Base-by-base conservation (phyloP, 805 yeast genomes). In the Candida cerambycidarum region DNA sequence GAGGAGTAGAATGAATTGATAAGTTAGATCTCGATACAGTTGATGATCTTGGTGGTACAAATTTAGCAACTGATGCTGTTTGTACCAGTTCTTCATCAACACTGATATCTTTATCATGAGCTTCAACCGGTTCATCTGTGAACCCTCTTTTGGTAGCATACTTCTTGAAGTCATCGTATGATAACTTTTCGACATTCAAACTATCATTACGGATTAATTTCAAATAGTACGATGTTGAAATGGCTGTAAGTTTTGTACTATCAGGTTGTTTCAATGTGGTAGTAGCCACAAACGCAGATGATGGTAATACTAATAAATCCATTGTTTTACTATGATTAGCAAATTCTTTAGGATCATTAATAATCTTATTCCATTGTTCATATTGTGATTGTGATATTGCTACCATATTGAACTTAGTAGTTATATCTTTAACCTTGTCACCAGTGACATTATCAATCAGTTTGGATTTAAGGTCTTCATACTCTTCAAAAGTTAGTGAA, bases 191-290 rank as follows among this genome's bases (percentile, higher is more conserved):
- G 38, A 76, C 58, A 18, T 69, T 64, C 52, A 71, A 56, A 1
- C 64, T 43, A 38, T 73, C 78, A 16, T 64, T 71, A 42, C 75
- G 71, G 21, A 76, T 57, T 47, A 85, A 61, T 55, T 78, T 78
- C 48, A 76, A 75, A 61, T 82, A 85, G 56, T 83, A 83, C 1
- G 81, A 71, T 5, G 74, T 66, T 5, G 92, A 89, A 25, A 85
- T 56, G 8, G 82, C 80, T 45, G 81, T 82, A 25, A 83, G 81
- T 47, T 78, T 76, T 3, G 67, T 61, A 10, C 71, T 59, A 50
- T 82, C 86, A 3, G 85, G 79, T 4, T 61, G 62, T 49, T 75
- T 69, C 7, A 78, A 74, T 28, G 75, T 75, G 1, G 85, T 79
- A 0, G 89, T 82, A 1, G 86, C 80, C 46, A 84, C 67, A 51